Evolutionary conservation across 805 yeast genomes (phyloP), one percentile per base, ranked within the genome.

Genomic region (Yamadazyma olivae): DNA sequence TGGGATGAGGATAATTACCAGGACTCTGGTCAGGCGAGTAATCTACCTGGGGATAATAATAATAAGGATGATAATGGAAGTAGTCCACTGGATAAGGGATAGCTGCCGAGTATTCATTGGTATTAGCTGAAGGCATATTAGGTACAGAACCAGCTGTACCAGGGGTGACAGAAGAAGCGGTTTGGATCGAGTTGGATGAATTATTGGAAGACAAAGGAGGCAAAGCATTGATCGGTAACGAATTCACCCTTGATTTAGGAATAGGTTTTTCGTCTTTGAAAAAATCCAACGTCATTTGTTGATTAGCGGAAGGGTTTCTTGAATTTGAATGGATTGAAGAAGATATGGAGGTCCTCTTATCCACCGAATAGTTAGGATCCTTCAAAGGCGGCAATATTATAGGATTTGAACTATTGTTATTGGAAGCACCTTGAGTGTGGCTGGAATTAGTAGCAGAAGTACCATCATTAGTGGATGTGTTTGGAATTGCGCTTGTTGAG

Each of bases 351-450:
- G 19, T 17, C 12, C 43, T 28, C 2, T 31, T 23, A 15, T 39
- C 40, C 17, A 33, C 18, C 2, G 46, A 37, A 24, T 43, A 43
- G 20, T 43, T 38, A 6, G 29, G 14, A n/a, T 34, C 35, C n/a
- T n/a, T n/a, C 5, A 34, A 14, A 8, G 38, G 33, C 3, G 38
- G 38, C 12, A 21, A 21, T 8, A 21, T 12, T 8, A 21, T 21
- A 12, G 24, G 24, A 21, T 21, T 26, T n/a, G n/a, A n/a, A n/a
- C n/a, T n/a, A n/a, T n/a, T n/a, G n/a, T n/a, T n/a, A n/a, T n/a
- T n/a, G n/a, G n/a, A n/a, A n/a, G n/a, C n/a, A n/a, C n/a, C n/a
- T n/a, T n/a, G n/a, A n/a, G n/a, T n/a, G n/a, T n/a, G n/a, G n/a
- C n/a, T n/a, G n/a, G n/a, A n/a, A n/a, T n/a, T n/a, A n/a, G n/a